Base-by-base conservation (phyloP, 2,329 filamentous ascomycete genomes). In the Colletotrichum sojae region DNA sequence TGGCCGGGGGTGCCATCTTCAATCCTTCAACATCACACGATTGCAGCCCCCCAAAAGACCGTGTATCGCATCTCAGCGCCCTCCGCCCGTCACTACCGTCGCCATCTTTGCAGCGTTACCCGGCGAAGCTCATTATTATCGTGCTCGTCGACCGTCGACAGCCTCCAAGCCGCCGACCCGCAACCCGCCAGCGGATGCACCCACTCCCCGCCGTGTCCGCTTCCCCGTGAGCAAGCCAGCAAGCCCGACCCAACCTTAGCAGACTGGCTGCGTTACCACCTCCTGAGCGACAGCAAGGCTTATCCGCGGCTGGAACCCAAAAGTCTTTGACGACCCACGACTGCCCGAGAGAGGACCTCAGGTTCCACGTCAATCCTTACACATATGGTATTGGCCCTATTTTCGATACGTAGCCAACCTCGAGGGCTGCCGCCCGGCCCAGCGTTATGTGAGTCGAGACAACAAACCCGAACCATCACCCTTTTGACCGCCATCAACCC, bases 1-100 rank as follows among this genome's bases (percentile, higher is more conserved):
- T 66, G 66, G 63, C 55, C 46, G 57, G 61, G 61, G 69, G 67
- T 63, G 40, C 60, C 59, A 49, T 71, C 71, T 71, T 66, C 64
- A 71, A 72, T 71, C 71, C 69, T 72, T 71, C 71, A 71, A 71
- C 71, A 61, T 69, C 70, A 63, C 67, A 67, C 67, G 56, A 67
- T 67, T 69, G 62, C 49, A 48, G 55, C 40, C 64, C 62, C 46
- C 46, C 46, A 20, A 22, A 5, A 13, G 52, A 22, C 40, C 40
- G 52, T 57, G 61, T 55, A 56, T 69, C 67, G 62, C 67, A 69
- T 61, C 67, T 66, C 49, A 53, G 54, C 54, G 61, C 66, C 51
- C 55, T 27, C 46, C 53, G 31, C 66, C 53, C 55, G n/a, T 45
- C 27, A 20, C 8, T n/a, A 56, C 62, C 54, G 43, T 27, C 18